phyloP scores from a whole-genome alignment of 2,329 filamentous ascomycete genomes.

The Moelleriella libera region DNA sequence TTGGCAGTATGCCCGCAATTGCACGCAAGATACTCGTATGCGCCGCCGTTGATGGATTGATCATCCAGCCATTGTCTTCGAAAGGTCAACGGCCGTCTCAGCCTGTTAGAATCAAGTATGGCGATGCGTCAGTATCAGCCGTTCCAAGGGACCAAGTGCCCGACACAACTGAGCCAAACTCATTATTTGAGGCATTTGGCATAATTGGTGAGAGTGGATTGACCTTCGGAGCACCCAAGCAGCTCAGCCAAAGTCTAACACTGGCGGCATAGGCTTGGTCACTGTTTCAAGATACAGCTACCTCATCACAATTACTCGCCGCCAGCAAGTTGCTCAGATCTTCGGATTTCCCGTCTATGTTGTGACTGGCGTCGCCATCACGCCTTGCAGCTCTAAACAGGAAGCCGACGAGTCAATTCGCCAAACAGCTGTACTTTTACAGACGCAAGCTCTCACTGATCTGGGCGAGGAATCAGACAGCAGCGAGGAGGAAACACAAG shows the following conservation, averaged over 20 bases:
- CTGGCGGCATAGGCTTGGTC: conserved; percentile 54
- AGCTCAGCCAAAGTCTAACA: not conserved
- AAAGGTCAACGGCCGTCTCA: conserved; percentile 42
- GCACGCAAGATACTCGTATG: conserved; percentile 69
- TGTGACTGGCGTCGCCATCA: conserved; percentile 80
- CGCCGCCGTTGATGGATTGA: conserved; percentile 68
- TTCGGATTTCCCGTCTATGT: conserved; percentile 73
- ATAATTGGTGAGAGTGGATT: conserved; percentile 33
- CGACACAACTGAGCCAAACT: conserved; percentile 27
- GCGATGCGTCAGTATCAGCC: conserved; percentile 33
- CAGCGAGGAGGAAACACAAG: conserved; percentile 30
- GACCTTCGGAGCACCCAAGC: not conserved
- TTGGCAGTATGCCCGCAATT: conserved; percentile 52
- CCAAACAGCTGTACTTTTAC: conserved; percentile 36
- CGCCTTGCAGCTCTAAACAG: conserved; percentile 62
- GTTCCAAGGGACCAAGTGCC: conserved; percentile 29
- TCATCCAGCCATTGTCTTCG: conserved; percentile 57
- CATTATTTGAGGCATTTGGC: conserved; percentile 45
- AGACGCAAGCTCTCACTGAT: conserved; percentile 23
- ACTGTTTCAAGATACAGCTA: conserved; percentile 71
- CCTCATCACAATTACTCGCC: conserved; percentile 72
- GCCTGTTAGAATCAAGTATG: conserved; percentile 58
- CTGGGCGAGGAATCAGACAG: conserved; percentile 27
- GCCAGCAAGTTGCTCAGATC: conserved; percentile 80
- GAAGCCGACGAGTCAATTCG: conserved; percentile 63